These are phyloP conservation scores for Fusarium sp. DNA, from an alignment of 2,329 filamentous ascomycete species.

Conservation along the genomic window DNA sequence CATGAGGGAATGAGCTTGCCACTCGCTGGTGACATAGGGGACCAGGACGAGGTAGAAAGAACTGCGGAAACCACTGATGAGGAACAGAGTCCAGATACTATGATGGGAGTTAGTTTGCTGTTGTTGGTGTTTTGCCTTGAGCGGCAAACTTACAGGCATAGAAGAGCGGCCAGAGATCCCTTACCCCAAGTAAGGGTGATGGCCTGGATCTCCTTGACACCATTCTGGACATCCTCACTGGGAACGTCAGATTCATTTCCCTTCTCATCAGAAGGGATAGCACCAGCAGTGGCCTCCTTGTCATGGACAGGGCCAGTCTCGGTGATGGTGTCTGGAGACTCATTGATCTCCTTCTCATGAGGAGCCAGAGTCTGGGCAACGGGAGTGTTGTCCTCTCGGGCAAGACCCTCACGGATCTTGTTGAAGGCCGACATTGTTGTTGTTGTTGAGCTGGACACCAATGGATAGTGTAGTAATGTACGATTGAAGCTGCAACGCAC, in stretches of 20 bases:
- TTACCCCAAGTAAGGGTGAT: constrained; percentile 57
- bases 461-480: constrained; percentile 1
- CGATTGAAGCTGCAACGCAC: constrained; percentile 8
- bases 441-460: constrained; percentile 10
- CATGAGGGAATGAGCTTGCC: constrained; percentile 64
- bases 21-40: constrained; percentile 64
- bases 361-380: constrained; percentile 22
- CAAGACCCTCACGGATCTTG: constrained; percentile 33
- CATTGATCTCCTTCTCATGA: constrained; percentile 20
- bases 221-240: constrained; percentile 48
- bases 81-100: constrained; percentile 62
- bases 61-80: constrained; percentile 62
- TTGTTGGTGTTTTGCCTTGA: background rate
- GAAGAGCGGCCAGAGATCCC: constrained; percentile 49
- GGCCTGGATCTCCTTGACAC: constrained; percentile 58
- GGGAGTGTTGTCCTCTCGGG: constrained; percentile 23
- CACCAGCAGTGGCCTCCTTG: constrained; percentile 29
- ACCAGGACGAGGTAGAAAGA: constrained; percentile 56
- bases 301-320: constrained; percentile 11
- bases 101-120: constrained; percentile 9
- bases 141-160: constrained; percentile 48
- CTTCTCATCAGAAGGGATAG: constrained; percentile 11
- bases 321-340: constrained; percentile 14
- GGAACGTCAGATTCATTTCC: constrained; percentile 28
- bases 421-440: constrained; percentile 34